Evolutionary conservation across 1,284 basidiomycete genomes (phyloP).

Genomic region (Testicularia cyperi): DNA sequence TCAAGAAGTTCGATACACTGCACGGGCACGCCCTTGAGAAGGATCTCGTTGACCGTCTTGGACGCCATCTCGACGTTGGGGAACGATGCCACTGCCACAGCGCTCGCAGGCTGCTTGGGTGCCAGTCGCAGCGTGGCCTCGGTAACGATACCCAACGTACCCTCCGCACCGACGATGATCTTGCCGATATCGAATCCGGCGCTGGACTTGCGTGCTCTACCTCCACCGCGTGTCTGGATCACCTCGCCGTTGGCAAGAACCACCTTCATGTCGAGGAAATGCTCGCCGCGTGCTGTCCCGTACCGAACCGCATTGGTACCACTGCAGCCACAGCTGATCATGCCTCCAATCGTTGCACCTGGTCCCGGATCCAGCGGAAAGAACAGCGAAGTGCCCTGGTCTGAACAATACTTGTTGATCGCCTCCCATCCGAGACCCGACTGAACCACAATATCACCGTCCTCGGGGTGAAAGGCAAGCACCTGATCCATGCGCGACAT

Average conservation of each 20-base stretch:
- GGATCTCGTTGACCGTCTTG: constrained; percentile 71
- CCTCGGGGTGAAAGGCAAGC: constrained; percentile 43
- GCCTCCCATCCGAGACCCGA: constrained; percentile 84
- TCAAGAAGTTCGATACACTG: constrained; percentile 63
- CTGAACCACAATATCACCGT: constrained; percentile 56
- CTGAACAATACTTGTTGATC: constrained; percentile 73
- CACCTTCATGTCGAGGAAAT: constrained; percentile 47
- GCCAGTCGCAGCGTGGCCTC: constrained; percentile 82
- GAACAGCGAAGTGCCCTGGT: constrained; percentile 76
- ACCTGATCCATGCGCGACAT: constrained; percentile 81
- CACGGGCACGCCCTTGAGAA: constrained; percentile 64
- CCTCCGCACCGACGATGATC: constrained; percentile 90
- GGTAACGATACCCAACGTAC: constrained; percentile 87
- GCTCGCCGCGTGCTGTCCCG: constrained; percentile 73
- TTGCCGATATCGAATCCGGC: constrained; percentile 89
- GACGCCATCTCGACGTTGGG: constrained; percentile 66
- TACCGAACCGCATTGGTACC: constrained; percentile 83
- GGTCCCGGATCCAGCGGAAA: constrained; percentile 72
- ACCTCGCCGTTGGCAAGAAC: constrained; percentile 87
- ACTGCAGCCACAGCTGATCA: constrained; percentile 69
- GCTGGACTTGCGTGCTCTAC: constrained; percentile 74
- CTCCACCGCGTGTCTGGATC: constrained; percentile 77
- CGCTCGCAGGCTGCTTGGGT: constrained; percentile 72
- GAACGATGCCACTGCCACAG: constrained; percentile 64
- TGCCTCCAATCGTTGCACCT: constrained; percentile 82